A percentile compares a stretch with the other conserved stretches of the same genome.
phyloP scores from a whole-genome alignment of 73 alveolate genomes.

The Diophrys sp. region DNA sequence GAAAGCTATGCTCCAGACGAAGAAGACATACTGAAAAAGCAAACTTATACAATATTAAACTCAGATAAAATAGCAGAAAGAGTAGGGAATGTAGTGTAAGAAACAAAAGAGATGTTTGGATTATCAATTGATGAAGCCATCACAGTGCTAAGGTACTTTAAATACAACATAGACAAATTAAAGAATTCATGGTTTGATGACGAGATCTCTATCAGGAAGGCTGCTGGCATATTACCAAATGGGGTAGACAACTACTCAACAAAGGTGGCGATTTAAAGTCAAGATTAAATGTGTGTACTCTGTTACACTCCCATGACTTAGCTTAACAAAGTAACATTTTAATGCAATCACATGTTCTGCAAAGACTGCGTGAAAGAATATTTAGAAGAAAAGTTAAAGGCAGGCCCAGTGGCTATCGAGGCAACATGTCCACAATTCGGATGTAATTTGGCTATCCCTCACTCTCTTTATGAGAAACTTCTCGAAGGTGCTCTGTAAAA shows the following conservation, averaged over 20 bases:
- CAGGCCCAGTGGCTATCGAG: constrained; percentile 24
- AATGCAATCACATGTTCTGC: constrained; percentile 68
- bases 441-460: constrained; percentile 59
- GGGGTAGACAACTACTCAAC: not conserved
- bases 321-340: constrained; percentile 22
- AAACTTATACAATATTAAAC: constrained; percentile 19
- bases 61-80: constrained; percentile 39
- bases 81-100: constrained; percentile 16
- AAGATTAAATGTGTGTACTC: constrained; percentile 32
- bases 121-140: constrained; percentile 36
- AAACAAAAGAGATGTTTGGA: constrained; percentile 19
- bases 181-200: constrained; percentile 57
- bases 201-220: constrained; percentile 9
- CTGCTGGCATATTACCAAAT: constrained; percentile 24
- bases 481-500: constrained; percentile 22
- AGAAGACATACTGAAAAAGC: not conserved
- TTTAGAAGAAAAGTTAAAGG: constrained; percentile 31
- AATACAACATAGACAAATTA: constrained; percentile 55
- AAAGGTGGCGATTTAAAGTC: not conserved
- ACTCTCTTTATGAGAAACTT: constrained; percentile 29
- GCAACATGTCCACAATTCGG: constrained; percentile 49
- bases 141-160: constrained; percentile 25
- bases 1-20: not conserved
- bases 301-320: constrained; percentile 29
- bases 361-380: constrained; percentile 45